Base-by-base conservation (phyloP, 2,329 filamentous ascomycete species). In the Pyrenophora tritici-repentis region DNA sequence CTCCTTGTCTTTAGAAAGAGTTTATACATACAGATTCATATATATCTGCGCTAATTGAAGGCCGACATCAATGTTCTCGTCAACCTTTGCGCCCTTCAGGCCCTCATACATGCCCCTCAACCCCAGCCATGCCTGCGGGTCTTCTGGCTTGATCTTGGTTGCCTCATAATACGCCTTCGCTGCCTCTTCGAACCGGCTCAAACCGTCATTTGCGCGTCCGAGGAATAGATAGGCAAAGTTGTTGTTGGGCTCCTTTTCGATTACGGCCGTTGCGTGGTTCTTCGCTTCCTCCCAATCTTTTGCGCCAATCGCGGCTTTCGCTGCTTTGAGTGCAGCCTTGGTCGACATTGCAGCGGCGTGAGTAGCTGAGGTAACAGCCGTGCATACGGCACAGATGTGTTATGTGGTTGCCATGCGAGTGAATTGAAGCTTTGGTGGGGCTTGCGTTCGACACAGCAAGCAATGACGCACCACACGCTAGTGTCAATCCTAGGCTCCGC, bases 181-280 rank as follows among this genome's bases (percentile, higher is more conserved):
- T 0, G 94, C 86, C 34, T 90, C 87, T 6, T 88, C 85, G 6
- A 82, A 75, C 54, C 86, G 83, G 53, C 85, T 84, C 55, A 88
- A 83, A 71, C 91, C 94, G 72, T 96, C 91, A 38, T 88, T 79
- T 2, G 90, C 89, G 71, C 95, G 90, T 2, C 90, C 94, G 14
- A 96, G 79, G 68, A 97, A 95, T n/a, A 97, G 82, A 59, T 90
- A 84, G 83, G 86, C 91, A 73, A 93, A 90, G 74, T 96, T 94
- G 72, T 88, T 95, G 56, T 86, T 83, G 2, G 86, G 76, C 55
- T 97, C 91, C 58, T 83, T 83, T 45, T 86, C 79, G 40, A 96
- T 76, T 32, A 95, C 79, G 22, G 83, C 81, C 54, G 85, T 81
- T 4, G 90, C 86, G 69, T 91, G 85, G 24, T 83, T 77, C 42